Conservation (phyloP, 2,329 filamentous ascomycete species). For the Thelonectria olida region DNA sequence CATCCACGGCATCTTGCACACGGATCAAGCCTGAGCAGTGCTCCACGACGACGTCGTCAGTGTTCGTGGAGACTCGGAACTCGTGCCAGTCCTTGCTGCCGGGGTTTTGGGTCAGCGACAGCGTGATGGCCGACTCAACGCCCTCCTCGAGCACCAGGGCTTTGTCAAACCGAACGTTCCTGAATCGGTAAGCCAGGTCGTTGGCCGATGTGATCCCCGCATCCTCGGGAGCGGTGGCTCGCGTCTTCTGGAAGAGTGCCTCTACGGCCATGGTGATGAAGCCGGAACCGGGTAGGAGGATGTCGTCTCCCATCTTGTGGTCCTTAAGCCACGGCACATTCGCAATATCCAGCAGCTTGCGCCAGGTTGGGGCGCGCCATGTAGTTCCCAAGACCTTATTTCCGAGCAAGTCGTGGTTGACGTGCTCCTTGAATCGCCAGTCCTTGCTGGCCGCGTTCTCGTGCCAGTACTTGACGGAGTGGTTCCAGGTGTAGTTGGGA, state of each 20-base stretch:
- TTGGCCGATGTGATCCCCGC: neutral
- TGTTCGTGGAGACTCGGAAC: conserved; percentile 9
- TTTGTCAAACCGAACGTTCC: conserved; percentile 16
- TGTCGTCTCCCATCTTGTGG: conserved; percentile 52
- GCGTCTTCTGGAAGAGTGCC: conserved; percentile 43
- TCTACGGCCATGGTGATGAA: conserved; percentile 52
- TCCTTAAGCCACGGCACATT: conserved; percentile 54
- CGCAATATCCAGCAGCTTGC: conserved; percentile 46
- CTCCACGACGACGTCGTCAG: neutral
- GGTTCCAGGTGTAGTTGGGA: conserved; percentile 57
- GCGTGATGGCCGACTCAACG: conserved; percentile 4
- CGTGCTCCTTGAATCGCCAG: conserved; percentile 47
- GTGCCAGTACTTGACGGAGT: conserved; percentile 54
- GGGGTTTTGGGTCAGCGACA: conserved; percentile 4
- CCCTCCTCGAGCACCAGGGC: conserved; percentile 16
- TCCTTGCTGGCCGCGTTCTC: conserved; percentile 49
- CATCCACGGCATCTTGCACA: conserved; percentile 4
- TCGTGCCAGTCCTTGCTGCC: conserved; percentile 13
- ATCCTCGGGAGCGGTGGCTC: neutral
- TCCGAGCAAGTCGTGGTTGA: conserved; percentile 55
- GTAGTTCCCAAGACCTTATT: conserved; percentile 43
- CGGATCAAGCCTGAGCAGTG: conserved; percentile 11
- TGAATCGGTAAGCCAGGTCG: conserved; percentile 7
- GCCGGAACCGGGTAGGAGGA: conserved; percentile 53
- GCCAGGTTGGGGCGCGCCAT: conserved; percentile 47